Conservation (phyloP, 2,329 filamentous ascomycete genomes). For the Penicillium palitans region DNA sequence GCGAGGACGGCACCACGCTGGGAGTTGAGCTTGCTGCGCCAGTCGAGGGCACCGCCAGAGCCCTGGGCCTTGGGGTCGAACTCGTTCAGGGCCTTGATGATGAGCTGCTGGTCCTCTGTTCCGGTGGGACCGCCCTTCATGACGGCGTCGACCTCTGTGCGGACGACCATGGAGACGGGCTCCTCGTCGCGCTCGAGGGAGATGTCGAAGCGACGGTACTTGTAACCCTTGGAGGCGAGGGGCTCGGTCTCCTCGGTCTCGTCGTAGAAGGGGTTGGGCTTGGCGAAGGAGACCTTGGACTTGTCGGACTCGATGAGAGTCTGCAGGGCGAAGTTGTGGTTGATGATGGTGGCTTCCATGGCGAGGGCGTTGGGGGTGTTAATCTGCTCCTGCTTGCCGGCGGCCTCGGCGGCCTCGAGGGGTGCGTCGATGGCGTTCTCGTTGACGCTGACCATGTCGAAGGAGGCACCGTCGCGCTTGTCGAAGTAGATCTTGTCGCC, state of each 20-base stretch:
- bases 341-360: constrained; percentile 98
- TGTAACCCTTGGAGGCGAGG: constrained; percentile 94
- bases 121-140: constrained; percentile 84
- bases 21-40: constrained; percentile 89
- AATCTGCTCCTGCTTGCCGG: constrained; percentile 78
- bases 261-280: constrained; percentile 98
- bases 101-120: constrained; percentile 87
- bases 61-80: constrained; percentile 98
- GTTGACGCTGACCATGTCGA: constrained; percentile 98
- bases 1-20: constrained; percentile 96
- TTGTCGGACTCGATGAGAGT: constrained; percentile 80
- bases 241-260: constrained; percentile 88
- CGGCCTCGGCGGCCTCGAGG: constrained; percentile 75
- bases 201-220: constrained; percentile 95
- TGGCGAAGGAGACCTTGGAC: constrained; percentile 76
- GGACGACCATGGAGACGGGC: constrained; percentile 87
- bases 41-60: constrained; percentile 91
- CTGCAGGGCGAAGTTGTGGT: constrained; percentile 98
- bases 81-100: constrained; percentile 96
- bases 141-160: constrained; percentile 92
- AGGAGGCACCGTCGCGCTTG: constrained; percentile 91
- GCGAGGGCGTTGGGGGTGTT: constrained; percentile 93
- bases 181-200: constrained; percentile 89
- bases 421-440: constrained; percentile 97
- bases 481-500: constrained; percentile 98